phyloP scores from a whole-genome alignment of 2,329 filamentous ascomycete species.

The Phoma sp. region DNA sequence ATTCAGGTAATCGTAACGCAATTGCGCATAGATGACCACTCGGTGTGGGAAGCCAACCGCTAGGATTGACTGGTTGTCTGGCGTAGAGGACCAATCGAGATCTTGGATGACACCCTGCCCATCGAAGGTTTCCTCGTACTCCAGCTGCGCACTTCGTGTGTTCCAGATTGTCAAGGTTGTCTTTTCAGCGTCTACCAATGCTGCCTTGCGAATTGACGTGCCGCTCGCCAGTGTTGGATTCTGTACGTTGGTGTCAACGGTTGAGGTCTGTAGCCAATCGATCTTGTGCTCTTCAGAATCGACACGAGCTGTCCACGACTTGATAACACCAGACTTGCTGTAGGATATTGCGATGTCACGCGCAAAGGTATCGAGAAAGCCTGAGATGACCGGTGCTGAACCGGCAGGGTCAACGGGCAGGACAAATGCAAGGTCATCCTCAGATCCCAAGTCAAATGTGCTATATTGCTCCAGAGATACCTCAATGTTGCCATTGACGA shows the following conservation, averaged over 20 bases:
- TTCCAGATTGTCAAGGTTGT: slow-evolving; percentile 91
- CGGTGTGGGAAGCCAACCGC: slow-evolving; percentile 92
- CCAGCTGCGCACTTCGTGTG: slow-evolving; percentile 78
- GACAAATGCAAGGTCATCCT: slow-evolving; percentile 64
- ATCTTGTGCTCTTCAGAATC: slow-evolving; percentile 66
- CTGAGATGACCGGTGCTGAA: slow-evolving; percentile 72
- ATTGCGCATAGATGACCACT: slow-evolving; percentile 81
- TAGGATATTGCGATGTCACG: slow-evolving; percentile 88
- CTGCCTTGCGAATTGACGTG: slow-evolving; percentile 85
- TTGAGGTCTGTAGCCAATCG: slow-evolving; percentile 84
- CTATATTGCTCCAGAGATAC: slow-evolving; percentile 71
- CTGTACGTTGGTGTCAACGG: slow-evolving; percentile 77
- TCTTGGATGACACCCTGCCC: slow-evolving; percentile 79
- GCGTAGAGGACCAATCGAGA: slow-evolving; percentile 92
- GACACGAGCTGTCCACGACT: slow-evolving; percentile 85
- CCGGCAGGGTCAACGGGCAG: slow-evolving; percentile 89
- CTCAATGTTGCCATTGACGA: slow-evolving; percentile 39
- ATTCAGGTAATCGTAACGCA: slow-evolving; percentile 91
- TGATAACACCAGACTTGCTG: slow-evolving; percentile 74
- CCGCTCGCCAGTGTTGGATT: slow-evolving; percentile 82
- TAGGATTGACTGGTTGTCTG: slow-evolving; percentile 85
- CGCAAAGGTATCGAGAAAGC: slow-evolving; percentile 85
- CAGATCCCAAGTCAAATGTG: slow-evolving; percentile 69
- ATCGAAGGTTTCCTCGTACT: slow-evolving; percentile 79
- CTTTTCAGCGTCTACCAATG: slow-evolving; percentile 76